These are phyloP conservation scores for Aspergillus funiculosus DNA, from an alignment of 495 filamentous ascomycete genomes.

Conservation along the genomic window DNA sequence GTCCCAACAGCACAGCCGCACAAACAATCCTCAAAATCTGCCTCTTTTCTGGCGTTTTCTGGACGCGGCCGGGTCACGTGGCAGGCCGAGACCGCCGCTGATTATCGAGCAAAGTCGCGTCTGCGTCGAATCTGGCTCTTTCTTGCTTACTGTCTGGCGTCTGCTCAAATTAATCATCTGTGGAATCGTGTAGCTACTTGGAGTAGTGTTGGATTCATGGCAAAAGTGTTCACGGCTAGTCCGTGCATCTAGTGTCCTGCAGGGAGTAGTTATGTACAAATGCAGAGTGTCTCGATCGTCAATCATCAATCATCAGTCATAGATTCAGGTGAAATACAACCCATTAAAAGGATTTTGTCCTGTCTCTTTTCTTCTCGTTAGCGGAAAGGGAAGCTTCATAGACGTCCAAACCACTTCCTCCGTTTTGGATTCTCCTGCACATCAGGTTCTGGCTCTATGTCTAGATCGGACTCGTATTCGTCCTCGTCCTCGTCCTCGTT, in stretches of 20 bases:
- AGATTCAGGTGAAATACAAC: constrained; percentile 5
- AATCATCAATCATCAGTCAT: constrained; percentile 6
- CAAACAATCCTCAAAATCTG: neutral
- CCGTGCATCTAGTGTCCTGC: no score
- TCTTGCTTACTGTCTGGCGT: no score
- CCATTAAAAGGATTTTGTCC: constrained; percentile 5
- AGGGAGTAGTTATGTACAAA: no score
- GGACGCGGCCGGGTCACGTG: constrained; percentile 16
- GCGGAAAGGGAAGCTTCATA: no score
- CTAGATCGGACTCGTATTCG: constrained; percentile 12
- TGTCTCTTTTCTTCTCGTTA: constrained; percentile 1
- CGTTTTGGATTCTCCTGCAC: constrained; percentile 17
- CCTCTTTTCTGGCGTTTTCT: constrained; percentile 3
- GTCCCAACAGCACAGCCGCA: no score
- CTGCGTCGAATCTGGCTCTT: neutral
- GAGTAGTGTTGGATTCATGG: no score
- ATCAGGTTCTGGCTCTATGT: constrained; percentile 14
- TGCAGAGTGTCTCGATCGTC: no score
- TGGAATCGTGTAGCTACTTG: no score
- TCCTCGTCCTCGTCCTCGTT: constrained; percentile 24
- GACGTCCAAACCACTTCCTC: constrained; percentile 40
- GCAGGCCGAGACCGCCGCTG: constrained; percentile 16
- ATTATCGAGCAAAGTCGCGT: constrained; percentile 10
- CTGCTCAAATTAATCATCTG: no score
- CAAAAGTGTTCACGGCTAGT: no score